phyloP scores from a whole-genome alignment of 2,329 filamentous ascomycete species.

The Chaetomium sp. region DNA sequence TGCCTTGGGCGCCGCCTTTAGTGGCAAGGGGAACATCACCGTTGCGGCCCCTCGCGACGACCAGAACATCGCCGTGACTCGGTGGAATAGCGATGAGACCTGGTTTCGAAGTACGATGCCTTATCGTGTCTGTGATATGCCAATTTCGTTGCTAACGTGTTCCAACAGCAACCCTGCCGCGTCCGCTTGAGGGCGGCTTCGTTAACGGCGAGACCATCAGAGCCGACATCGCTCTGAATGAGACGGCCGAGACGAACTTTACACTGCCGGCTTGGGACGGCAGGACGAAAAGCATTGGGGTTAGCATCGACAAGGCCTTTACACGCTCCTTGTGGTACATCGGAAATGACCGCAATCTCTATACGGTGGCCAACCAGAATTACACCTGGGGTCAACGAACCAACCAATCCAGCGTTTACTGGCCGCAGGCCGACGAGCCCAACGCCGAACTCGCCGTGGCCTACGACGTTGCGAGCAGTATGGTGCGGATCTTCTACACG shows the following conservation, averaged over 20 bases:
- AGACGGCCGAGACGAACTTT: slow-evolving; percentile 35
- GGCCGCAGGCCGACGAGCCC: slow-evolving; percentile 40
- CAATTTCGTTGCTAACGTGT: slow-evolving; percentile 24
- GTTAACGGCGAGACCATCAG: slow-evolving; percentile 37
- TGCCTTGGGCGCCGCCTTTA: slow-evolving; percentile 39
- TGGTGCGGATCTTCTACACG: slow-evolving; percentile 42
- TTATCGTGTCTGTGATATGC: not conserved
- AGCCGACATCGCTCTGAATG: slow-evolving; percentile 31
- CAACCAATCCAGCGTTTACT: slow-evolving; percentile 34
- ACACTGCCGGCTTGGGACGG: slow-evolving; percentile 41
- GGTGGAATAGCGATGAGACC: slow-evolving; percentile 35
- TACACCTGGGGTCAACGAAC: slow-evolving; percentile 37
- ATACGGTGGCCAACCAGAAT: slow-evolving; percentile 38
- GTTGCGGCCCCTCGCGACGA: slow-evolving; percentile 41
- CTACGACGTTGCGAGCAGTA: slow-evolving; percentile 33
- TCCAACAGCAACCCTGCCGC: slow-evolving; percentile 41
- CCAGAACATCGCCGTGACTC: slow-evolving; percentile 40
- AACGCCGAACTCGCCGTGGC: slow-evolving; percentile 39
- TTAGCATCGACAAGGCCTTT: slow-evolving; percentile 37
- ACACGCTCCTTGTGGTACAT: slow-evolving; percentile 44
- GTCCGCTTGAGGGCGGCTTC: slow-evolving; percentile 35
- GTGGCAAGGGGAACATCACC: slow-evolving; percentile 40
- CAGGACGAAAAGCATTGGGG: slow-evolving; percentile 35
- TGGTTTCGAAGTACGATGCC: slow-evolving; percentile 42
- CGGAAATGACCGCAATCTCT: slow-evolving; percentile 42